Evolutionary conservation across 495 filamentous ascomycete species (phyloP), one percentile per base, ranked within the genome.

Genomic region (Darksidea phi): DNA sequence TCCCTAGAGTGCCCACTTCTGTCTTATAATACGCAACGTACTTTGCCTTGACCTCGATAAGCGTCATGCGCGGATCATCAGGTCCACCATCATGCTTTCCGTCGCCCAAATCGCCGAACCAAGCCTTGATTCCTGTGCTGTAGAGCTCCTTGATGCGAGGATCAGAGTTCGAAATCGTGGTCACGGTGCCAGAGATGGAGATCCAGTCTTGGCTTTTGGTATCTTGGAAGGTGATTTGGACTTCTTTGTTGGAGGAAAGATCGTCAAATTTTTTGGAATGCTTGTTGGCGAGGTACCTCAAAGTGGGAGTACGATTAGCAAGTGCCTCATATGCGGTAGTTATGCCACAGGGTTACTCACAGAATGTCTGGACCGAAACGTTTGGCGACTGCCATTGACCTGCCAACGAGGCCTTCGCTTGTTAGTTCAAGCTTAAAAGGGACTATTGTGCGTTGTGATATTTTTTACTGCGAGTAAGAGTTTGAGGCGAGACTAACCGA

Each of bases 91-190:
- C 70, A 45, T 79, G 76, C 41, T 67, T 68, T 23, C 76, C 76
- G 62, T 78, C 76, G 4, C 74, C 74, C 26, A 79, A 54, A 63
- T 79, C 75, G 5, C 76, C 76, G 38, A 78, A 79, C 76, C 76
- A 79, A 3, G 74, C 75, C 13, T 56, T 67, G n/a, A 66, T 55
- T 32, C 48, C 54, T 26, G 59, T 60, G 18, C 48, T 69, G 48
- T 70, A 77, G 28, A 78, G 41, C 17, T 79, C 72, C 67, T 76
- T 76, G 63, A 79, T 76, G 23, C 75, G 56, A 5, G 73, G 67
- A 62, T 79, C 76, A 20, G 60, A 61, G 46, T 74, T 74, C 10
- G 59, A 56, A 34, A 57, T 57, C 11, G 66, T 72, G 34, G 53
- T 61, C 2, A 65, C 70, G 2, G 63, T 66, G 34, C 76, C 76